Evolutionary conservation across 805 yeast species (phyloP).

Genomic region (Jamesozyma rosinii): DNA sequence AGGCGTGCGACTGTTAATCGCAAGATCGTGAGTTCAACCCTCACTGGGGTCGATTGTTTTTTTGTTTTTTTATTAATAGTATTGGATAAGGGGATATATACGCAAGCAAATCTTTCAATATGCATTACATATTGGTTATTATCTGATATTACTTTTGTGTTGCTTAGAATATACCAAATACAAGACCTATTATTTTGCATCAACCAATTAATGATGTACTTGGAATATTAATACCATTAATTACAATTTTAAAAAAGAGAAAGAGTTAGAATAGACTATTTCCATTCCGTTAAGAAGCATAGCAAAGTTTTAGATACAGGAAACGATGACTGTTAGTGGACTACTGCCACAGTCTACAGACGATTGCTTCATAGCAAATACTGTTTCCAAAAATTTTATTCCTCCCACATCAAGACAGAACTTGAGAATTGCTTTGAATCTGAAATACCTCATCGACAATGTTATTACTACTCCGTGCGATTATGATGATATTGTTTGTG

Average conservation of each 20-base stretch:
- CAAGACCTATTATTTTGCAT: no score
- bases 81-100: no score
- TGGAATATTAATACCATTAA: no score
- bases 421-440: conserved; percentile 58
- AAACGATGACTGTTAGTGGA: background rate
- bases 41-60: conserved; percentile 41
- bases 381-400: background rate
- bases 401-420: conserved; percentile 60
- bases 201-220: no score
- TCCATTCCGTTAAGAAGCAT: no score
- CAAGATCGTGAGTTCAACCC: conserved; percentile 54
- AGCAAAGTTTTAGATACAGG: no score
- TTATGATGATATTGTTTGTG: conserved; percentile 39
- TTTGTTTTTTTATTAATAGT: background rate
- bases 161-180: no score
- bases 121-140: no score
- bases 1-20: conserved; percentile 58
- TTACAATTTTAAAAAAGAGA: no score
- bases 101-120: no score
- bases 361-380: background rate
- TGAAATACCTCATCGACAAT: conserved; percentile 63
- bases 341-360: background rate
- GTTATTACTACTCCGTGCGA: conserved; percentile 60
- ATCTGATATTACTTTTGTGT: no score
- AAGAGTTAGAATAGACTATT: no score